A percentile compares a stretch with the other conserved stretches of the same genome.
phyloP scores from a whole-genome alignment of 805 yeast species.

The Lipomyces spencermartinsiae region DNA sequence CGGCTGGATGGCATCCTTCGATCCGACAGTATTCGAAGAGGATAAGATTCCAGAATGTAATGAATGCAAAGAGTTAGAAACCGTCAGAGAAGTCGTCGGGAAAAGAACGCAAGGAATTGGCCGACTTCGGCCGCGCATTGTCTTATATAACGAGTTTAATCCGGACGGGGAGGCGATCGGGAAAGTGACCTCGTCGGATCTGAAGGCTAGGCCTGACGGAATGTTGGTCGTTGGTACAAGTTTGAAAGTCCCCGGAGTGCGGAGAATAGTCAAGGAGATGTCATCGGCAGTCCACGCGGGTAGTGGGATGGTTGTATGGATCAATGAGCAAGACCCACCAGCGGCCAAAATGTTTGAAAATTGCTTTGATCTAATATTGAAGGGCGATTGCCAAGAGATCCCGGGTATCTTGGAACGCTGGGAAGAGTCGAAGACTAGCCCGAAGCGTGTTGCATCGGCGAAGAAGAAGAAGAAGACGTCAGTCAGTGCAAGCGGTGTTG shows the following conservation, averaged over 20 bases:
- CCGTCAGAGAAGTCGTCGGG: conserved; percentile 63
- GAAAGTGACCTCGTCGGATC: conserved; percentile 69
- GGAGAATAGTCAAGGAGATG: conserved; percentile 65
- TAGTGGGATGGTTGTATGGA: conserved; percentile 67
- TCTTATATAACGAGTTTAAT: conserved; percentile 74
- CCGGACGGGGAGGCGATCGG: conserved; percentile 92
- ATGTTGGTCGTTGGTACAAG: conserved; percentile 85
- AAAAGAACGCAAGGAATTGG: conserved; percentile 70
- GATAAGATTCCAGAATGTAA: conserved; percentile 63
- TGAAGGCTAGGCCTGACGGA: conserved; percentile 73
- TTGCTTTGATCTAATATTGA: conserved; percentile 61
- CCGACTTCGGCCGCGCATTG: conserved; percentile 67
- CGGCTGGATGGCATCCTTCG: conserved; percentile 59
- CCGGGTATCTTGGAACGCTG: conserved; percentile 45
- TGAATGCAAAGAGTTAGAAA: conserved; percentile 66
- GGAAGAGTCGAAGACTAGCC: neutral
- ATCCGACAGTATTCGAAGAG: conserved; percentile 56
- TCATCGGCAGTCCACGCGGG: conserved; percentile 61
- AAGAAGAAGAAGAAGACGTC: neutral
- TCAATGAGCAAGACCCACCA: conserved; percentile 57
- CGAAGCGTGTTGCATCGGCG: neutral
- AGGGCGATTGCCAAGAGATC: conserved; percentile 69
- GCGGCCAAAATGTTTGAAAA: conserved; percentile 55
- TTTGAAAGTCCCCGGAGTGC: conserved; percentile 77
- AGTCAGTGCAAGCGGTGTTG: neutral